Percentiles rank a stretch among this genome's conserved stretches.
These are phyloP conservation scores for Mucor piriformis DNA, from an alignment of 371 early-diverging fungal genomes.

Conservation along the genomic window DNA sequence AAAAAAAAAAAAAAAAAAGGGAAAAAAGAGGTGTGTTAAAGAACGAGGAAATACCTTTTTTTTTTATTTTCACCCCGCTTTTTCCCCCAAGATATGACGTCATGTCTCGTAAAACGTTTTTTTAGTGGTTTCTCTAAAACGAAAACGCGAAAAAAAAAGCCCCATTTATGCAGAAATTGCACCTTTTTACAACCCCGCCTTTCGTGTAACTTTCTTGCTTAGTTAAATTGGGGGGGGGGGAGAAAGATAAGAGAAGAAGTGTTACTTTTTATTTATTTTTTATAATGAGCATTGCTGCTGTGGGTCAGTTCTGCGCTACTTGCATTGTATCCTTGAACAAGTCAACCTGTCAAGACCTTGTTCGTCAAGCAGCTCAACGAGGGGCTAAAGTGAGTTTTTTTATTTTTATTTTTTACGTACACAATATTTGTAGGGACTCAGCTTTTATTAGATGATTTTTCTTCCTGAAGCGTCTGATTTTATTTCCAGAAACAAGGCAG, in stretches of 20 bases:
- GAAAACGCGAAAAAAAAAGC: not conserved
- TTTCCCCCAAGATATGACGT: not conserved
- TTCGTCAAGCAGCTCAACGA: conserved; percentile 52
- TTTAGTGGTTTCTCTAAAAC: no score
- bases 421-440: no score
- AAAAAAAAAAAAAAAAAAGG: conserved; percentile 10
- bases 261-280: not conserved
- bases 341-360: conserved; percentile 53
- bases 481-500: conserved; percentile 58
- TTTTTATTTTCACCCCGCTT: conserved; percentile 12
- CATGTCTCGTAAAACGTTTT: not conserved
- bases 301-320: conserved; percentile 72
- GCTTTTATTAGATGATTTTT: conserved; percentile 71
- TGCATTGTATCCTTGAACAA: conserved; percentile 52
- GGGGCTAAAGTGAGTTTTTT: conserved; percentile 52
- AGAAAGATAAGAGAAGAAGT: no score
- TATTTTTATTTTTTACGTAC: no score
- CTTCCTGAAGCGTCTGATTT: conserved; percentile 88
- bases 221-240: no score
- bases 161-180: not conserved
- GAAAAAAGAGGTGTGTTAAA: not conserved
- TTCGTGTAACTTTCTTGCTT: no score
- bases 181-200: no score
- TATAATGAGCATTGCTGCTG: conserved; percentile 30
- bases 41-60: conserved; percentile 9